Conservation (phyloP, 2,329 filamentous ascomycete genomes). For the Anisogramma anomala region DNA sequence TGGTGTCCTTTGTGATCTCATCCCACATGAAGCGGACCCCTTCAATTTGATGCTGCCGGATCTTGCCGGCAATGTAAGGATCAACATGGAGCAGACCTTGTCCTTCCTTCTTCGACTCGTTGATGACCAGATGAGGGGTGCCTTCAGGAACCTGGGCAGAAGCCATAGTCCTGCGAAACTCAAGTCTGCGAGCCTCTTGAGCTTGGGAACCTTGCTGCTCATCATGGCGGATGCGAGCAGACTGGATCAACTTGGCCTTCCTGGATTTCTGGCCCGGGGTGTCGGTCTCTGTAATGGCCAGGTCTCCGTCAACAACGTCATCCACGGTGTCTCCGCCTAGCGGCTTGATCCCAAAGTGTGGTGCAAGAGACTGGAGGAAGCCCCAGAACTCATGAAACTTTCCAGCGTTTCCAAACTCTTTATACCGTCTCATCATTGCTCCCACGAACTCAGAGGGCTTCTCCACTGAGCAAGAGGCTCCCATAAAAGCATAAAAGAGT, state of each 20-base stretch:
- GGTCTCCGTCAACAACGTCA: constrained; percentile 14
- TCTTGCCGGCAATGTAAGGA: constrained; percentile 46
- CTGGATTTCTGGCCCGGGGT: constrained; percentile 35
- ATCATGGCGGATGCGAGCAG: constrained; percentile 42
- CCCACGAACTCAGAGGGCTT: not conserved
- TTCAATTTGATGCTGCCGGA: constrained; percentile 70
- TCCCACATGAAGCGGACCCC: constrained; percentile 87
- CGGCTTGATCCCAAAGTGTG: not conserved
- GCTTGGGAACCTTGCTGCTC: constrained; percentile 40
- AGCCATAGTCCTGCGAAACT: constrained; percentile 27
- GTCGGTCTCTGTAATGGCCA: constrained; percentile 19
- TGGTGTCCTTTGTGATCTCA: constrained; percentile 54
- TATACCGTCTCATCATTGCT: not conserved
- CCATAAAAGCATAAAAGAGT: constrained; percentile 6
- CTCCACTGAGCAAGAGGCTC: not conserved
- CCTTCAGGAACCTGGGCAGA: constrained; percentile 33
- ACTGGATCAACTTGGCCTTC: constrained; percentile 35
- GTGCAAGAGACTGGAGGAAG: constrained; percentile 3
- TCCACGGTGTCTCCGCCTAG: not conserved
- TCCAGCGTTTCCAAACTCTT: constrained; percentile 11
- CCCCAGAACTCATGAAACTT: constrained; percentile 4
- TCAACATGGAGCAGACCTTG: constrained; percentile 55
- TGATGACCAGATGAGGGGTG: constrained; percentile 48
- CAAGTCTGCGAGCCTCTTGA: constrained; percentile 36
- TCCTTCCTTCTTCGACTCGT: constrained; percentile 49